phyloP scores from a whole-genome alignment of 352 stramenopile genomes.

The Globisporangium recalcitrans region DNA sequence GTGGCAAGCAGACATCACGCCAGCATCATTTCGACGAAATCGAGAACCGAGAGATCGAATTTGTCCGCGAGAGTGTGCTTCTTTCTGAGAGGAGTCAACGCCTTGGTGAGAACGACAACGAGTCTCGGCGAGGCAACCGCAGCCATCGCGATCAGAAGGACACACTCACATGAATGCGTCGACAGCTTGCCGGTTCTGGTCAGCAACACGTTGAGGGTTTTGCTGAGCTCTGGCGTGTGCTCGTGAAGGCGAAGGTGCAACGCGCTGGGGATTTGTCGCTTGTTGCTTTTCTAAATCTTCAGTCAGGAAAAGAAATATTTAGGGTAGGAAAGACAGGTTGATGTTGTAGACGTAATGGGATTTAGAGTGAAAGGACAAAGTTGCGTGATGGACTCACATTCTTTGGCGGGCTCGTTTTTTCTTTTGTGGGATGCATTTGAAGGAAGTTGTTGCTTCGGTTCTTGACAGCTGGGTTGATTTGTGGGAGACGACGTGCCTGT shows the following conservation, averaged over 20 bases:
- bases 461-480: not conserved
- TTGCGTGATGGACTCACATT: slow-evolving; percentile 13
- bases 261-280: not conserved
- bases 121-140: not conserved
- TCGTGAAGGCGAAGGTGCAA: not conserved
- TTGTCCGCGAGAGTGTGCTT: slow-evolving; percentile 44
- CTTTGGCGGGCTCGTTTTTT: not conserved
- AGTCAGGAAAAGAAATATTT: slow-evolving; percentile 17
- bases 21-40: slow-evolving; percentile 67
- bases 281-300: slow-evolving; percentile 11
- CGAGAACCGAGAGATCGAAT: slow-evolving; percentile 41
- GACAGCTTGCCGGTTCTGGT: slow-evolving; percentile 9
- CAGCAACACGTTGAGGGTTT: not conserved
- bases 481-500: not conserved
- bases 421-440: slow-evolving; percentile 3
- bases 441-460: not conserved
- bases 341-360: slow-evolving; percentile 19
- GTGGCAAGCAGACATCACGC: slow-evolving; percentile 19
- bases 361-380: slow-evolving; percentile 9
- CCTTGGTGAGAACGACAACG: not conserved
- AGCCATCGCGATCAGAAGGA: not conserved
- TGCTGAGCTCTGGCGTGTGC: not conserved
- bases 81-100: slow-evolving; percentile 20
- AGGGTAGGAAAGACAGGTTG: slow-evolving; percentile 16
- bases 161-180: slow-evolving; percentile 32